A percentile compares a stretch with the other conserved stretches of the same genome.
phyloP scores from a whole-genome alignment of 148 eudicot species.

The Gaultheria prostrata region DNA sequence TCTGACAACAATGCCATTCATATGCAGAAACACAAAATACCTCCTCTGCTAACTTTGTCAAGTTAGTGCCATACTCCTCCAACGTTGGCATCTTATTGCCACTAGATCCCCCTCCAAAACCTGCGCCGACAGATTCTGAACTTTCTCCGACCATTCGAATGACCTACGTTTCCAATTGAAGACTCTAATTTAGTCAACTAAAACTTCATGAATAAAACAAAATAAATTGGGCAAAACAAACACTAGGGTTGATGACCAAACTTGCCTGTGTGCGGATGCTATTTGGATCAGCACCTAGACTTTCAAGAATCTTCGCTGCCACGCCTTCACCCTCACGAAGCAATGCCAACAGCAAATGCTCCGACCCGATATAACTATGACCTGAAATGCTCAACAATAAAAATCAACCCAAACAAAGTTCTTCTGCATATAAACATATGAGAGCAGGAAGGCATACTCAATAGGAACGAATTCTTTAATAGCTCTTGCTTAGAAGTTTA shows the following conservation, averaged over 20 bases:
- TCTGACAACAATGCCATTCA: not conserved
- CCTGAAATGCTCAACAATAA: slow-evolving; percentile 29
- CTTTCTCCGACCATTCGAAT: slow-evolving; percentile 94
- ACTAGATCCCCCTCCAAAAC: slow-evolving; percentile 75
- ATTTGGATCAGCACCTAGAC: slow-evolving; percentile 83
- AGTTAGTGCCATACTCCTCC: slow-evolving; percentile 92
- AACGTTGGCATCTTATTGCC: slow-evolving; percentile 87
- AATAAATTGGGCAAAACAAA: not conserved
- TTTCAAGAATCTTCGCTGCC: slow-evolving; percentile 86
- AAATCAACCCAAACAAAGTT: not conserved
- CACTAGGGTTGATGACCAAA: not conserved
- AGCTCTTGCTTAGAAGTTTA: not conserved
- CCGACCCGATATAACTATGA: slow-evolving; percentile 79
- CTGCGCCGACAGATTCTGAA: slow-evolving; percentile 79
- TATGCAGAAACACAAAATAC: slow-evolving; percentile 27
- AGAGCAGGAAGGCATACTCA: not conserved
- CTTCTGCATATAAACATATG: not conserved
- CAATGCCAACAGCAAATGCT: slow-evolving; percentile 89
- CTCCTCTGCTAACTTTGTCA: slow-evolving; percentile 95
- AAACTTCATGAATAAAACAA: slow-evolving; percentile 2
- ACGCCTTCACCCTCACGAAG: slow-evolving; percentile 99
- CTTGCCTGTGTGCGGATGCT: slow-evolving; percentile 83
- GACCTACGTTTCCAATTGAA: slow-evolving; percentile 43
- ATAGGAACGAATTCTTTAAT: not conserved
- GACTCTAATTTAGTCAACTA: not conserved